phyloP scores from a whole-genome alignment of 257 asterid species.

The Avicennia marina region DNA sequence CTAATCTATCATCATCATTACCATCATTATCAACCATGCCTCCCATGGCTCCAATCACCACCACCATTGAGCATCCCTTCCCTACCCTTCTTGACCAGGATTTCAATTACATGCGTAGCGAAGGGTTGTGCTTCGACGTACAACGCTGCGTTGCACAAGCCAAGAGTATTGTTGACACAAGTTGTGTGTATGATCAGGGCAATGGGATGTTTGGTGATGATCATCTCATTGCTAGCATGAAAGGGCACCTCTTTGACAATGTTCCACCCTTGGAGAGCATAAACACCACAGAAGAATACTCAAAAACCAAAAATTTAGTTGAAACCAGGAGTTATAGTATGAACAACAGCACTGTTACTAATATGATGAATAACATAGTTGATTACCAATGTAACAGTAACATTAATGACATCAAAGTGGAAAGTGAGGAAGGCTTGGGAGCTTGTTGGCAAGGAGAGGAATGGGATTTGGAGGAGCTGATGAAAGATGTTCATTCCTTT shows the following conservation, averaged over 20 bases:
- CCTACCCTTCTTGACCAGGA: neutral
- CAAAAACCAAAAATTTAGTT: conserved; percentile 14
- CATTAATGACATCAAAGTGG: conserved; percentile 24
- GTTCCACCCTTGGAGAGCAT: conserved; percentile 29
- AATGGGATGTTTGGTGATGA: conserved; percentile 29
- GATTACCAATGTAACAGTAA: conserved; percentile 12
- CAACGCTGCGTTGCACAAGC: conserved; percentile 26
- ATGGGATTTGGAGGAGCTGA: conserved; percentile 93
- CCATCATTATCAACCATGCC: conserved; percentile 14
- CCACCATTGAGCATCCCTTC: neutral
- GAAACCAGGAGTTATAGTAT: conserved; percentile 13
- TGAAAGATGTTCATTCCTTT: conserved; percentile 82
- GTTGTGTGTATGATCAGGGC: conserved; percentile 10
- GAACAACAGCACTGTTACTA: conserved; percentile 11
- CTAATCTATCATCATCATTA: conserved; percentile 30
- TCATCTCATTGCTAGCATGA: conserved; percentile 11
- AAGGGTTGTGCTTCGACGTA: neutral
- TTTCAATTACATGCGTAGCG: conserved; percentile 19
- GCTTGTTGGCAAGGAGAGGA: conserved; percentile 69
- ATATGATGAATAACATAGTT: conserved; percentile 2
- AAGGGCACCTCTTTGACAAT: conserved; percentile 22
- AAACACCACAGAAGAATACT: conserved; percentile 18
- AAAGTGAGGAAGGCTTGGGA: conserved; percentile 57
- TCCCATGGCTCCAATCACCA: conserved; percentile 35
- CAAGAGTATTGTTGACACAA: neutral